Evolutionary conservation across 2,329 filamentous ascomycete genomes (phyloP).

Genomic region (Arthrobotrys conoides): DNA sequence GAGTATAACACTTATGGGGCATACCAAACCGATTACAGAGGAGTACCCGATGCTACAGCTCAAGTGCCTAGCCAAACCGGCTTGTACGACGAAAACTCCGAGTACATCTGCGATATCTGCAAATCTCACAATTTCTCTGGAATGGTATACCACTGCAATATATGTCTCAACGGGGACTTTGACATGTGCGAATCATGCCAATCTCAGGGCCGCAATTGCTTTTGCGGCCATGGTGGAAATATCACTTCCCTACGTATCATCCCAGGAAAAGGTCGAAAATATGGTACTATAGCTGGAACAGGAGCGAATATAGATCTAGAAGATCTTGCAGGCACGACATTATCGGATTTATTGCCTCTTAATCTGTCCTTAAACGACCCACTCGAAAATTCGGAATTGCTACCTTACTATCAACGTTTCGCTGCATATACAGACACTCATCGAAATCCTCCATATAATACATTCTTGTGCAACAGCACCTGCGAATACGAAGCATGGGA

Average conservation of each 20-base stretch:
- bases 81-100: constrained; percentile 33
- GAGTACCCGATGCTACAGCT: too few species aligned
- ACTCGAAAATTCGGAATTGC: constrained; percentile 23
- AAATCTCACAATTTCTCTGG: constrained; percentile 42
- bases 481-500: constrained; percentile 29
- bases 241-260: constrained; percentile 8
- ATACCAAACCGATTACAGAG: background rate
- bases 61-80: background rate
- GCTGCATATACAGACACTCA: constrained; percentile 21
- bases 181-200: constrained; percentile 36
- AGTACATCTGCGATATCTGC: constrained; percentile 38
- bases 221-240: constrained; percentile 11
- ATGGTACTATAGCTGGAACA: background rate
- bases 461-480: constrained; percentile 3
- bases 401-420: constrained; percentile 12
- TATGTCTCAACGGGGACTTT: constrained; percentile 27
- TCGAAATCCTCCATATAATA: constrained; percentile 28
- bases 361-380: background rate
- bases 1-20: background rate
- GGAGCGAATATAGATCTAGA: constrained; percentile 7
- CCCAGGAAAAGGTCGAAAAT: constrained; percentile 30
- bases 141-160: constrained; percentile 17
- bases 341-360: constrained; percentile 6
- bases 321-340: constrained; percentile 10
- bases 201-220: constrained; percentile 15